Evolutionary conservation across 176 grass and related monocot genomes (phyloP), one percentile per base, ranked within the genome.

Genomic region (Raddia distichophylla): DNA sequence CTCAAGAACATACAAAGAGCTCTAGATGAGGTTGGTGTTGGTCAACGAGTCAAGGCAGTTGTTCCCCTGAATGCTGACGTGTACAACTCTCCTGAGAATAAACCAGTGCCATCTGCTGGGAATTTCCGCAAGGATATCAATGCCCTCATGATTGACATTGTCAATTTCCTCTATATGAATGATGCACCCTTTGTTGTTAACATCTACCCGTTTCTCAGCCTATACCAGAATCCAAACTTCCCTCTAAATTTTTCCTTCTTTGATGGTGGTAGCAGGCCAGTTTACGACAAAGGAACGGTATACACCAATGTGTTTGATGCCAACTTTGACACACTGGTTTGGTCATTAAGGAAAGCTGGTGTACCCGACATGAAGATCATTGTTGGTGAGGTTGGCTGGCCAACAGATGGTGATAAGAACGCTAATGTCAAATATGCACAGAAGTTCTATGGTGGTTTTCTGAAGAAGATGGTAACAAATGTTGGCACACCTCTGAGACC

Each of bases 281-380:
- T 97, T 22, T 75, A 76, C 69, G 94, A 97, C 77, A 89, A 91
- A 56, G 89, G 89, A 66, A 7, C 91, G 62, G 43, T 83, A n/a
- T 97, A 97, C 91, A 88, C 64, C 9, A 97, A 93, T 66, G 89
- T 97, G 73, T 93, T 97, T 35, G 89, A 97, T 66, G 94, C 94
- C 17, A 93, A 93, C 69, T 91, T 87, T 14, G 94, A 97, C 60
- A 93, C 91, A n/a, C 87, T 97, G 55, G 87, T 94, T 63, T 94
- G 91, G 94, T 94, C 94, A 9, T 60, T 97, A 27, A 86, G 64
- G 69, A 94, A 97, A 76, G 91, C 91, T 5, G 91, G 89, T 22
- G 91, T 91, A 71, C 89, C 94, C 0, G 56, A 97, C 71, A 86
- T 97, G 94, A 97, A 86, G 60, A 88, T 97, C 60, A 58, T 90